Evolutionary conservation across 75 land plant species (phyloP).

Genomic region (Sequoiadendron giganteum): DNA sequence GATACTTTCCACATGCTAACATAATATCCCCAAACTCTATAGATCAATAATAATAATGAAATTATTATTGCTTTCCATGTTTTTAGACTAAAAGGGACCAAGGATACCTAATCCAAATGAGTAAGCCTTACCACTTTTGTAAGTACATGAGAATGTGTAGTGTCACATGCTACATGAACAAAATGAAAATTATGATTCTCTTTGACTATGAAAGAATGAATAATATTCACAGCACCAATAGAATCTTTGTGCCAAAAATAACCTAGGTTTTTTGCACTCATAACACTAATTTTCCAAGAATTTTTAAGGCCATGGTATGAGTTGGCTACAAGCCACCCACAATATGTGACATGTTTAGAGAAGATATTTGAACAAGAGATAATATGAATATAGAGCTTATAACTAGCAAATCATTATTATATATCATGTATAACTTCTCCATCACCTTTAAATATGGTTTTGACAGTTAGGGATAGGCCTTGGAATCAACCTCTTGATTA

Average conservation of each 20-base stretch:
- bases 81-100: too few relatives aligned
- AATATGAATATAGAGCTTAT: too few relatives aligned
- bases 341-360: slow-evolving; percentile 28
- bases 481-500: too few relatives aligned
- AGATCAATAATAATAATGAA: too few relatives aligned
- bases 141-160: slow-evolving; percentile 38
- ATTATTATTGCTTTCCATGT: too few relatives aligned
- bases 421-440: slow-evolving; percentile 44
- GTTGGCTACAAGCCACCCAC: slow-evolving; percentile 39
- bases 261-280: slow-evolving; percentile 45
- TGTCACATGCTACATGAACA: slow-evolving; percentile 44
- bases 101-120: too few relatives aligned
- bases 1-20: background rate
- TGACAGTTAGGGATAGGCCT: too few relatives aligned
- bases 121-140: too few relatives aligned
- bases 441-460: too few relatives aligned
- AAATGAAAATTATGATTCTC: slow-evolving; percentile 42
- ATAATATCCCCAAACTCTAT: too few relatives aligned
- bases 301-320: slow-evolving; percentile 38
- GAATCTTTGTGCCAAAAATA: slow-evolving; percentile 39
- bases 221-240: slow-evolving; percentile 16
- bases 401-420: slow-evolving; percentile 37
- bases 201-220: slow-evolving; percentile 33
- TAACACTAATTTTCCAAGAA: slow-evolving; percentile 30
- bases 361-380: slow-evolving; percentile 25